Percentiles rank a stretch among this genome's conserved stretches.
Conservation (phyloP, 2,329 filamentous ascomycete species). For the Stachybotrys echinatus region DNA sequence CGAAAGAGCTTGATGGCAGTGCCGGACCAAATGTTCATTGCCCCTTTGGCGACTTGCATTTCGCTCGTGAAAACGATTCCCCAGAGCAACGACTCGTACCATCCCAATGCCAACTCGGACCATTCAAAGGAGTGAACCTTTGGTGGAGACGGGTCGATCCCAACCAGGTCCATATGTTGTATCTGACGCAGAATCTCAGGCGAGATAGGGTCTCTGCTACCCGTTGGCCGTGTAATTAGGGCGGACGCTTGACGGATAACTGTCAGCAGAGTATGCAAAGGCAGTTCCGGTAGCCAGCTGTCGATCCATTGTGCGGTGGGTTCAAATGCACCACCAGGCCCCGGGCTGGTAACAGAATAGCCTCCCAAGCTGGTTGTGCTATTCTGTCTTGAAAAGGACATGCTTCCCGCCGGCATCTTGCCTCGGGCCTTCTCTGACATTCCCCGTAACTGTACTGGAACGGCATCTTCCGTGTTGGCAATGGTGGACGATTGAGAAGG, state of each 20-base stretch:
- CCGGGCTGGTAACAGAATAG: constrained; percentile 53
- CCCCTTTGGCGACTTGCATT: constrained; percentile 80
- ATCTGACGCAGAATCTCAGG: constrained; percentile 49
- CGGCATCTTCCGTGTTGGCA: constrained; percentile 65
- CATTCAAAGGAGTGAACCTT: constrained; percentile 90
- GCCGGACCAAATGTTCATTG: constrained; percentile 90
- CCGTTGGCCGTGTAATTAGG: constrained; percentile 47
- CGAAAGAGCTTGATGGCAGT: constrained; percentile 84
- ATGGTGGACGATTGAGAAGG: constrained; percentile 64
- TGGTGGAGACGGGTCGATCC: constrained; percentile 68
- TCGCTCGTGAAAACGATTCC: constrained; percentile 87
- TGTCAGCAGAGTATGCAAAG: constrained; percentile 79
- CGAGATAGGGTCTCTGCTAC: constrained; percentile 35
- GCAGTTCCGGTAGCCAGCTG: constrained; percentile 86
- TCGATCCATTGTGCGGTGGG: constrained; percentile 86
- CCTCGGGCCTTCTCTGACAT: constrained; percentile 98
- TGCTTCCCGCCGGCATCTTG: constrained; percentile 82
- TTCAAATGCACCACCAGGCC: constrained; percentile 60
- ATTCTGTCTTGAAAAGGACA: constrained; percentile 85
- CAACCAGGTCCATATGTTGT: constrained; percentile 56
- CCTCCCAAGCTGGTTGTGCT: constrained; percentile 76
- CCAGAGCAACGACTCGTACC: constrained; percentile 96
- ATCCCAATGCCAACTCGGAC: constrained; percentile 83
- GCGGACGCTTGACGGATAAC: constrained; percentile 63
- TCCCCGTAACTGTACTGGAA: constrained; percentile 76